These are phyloP conservation scores for Cymbopogon citratus DNA, from an alignment of 176 grass and related monocot species.

Conservation along the genomic window DNA sequence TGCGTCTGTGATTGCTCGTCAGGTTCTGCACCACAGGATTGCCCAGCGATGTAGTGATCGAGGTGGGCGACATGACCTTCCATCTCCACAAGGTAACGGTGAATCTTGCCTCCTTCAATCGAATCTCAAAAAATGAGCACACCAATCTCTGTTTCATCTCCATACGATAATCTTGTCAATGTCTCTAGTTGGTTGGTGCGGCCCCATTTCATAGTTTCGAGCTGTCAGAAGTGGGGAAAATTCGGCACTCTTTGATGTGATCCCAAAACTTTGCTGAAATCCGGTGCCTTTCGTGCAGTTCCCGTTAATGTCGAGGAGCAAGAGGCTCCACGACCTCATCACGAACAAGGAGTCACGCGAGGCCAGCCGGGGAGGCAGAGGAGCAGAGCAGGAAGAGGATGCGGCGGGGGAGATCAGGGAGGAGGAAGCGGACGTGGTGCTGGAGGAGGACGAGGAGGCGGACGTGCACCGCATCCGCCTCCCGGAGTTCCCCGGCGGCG, in stretches of 20 bases:
- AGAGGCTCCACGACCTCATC: conserved; percentile 74
- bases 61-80: conserved; percentile 93
- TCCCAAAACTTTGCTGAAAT: conserved; percentile 31
- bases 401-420: conserved; percentile 48
- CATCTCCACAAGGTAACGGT: conserved; percentile 88
- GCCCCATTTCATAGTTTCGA: conserved; percentile 8
- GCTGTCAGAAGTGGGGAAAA: not conserved
- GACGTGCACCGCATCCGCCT: conserved; percentile 68
- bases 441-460: conserved; percentile 64
- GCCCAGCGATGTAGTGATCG: conserved; percentile 94
- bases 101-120: not conserved
- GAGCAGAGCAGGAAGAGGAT: conserved; percentile 9
- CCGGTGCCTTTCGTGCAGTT: conserved; percentile 50
- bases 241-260: conserved; percentile 8
- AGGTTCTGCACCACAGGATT: conserved; percentile 99
- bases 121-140: not conserved
- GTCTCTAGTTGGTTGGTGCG: conserved; percentile 10
- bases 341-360: conserved; percentile 41
- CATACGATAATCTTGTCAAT: not conserved
- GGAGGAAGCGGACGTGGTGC: conserved; percentile 31
- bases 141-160: not conserved
- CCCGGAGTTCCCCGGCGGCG: conserved; percentile 70
- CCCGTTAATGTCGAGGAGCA: conserved; percentile 97
- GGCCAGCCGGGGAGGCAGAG: not conserved
- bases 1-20: not conserved